These are phyloP conservation scores for Henckelia pumila DNA, from an alignment of 257 asterid genomes.

Conservation along the genomic window DNA sequence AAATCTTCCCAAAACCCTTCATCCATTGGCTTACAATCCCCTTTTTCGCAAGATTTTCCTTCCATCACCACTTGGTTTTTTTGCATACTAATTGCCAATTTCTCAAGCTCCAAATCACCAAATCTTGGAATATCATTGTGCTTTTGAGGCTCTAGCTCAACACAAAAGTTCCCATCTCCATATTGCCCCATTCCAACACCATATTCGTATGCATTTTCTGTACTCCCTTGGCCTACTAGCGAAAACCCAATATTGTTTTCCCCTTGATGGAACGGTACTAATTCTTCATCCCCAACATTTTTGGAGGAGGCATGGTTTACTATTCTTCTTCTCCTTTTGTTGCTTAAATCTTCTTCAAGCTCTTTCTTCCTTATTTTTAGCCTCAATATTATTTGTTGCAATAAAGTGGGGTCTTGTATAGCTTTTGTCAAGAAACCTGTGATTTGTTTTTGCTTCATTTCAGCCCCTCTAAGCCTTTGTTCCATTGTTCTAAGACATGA, in stretches of 20 bases:
- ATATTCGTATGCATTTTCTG: not conserved
- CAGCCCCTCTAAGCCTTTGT: constrained; percentile 46
- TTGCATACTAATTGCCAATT: constrained; percentile 22
- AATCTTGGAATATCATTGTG: constrained; percentile 19
- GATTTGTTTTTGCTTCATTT: constrained; percentile 53
- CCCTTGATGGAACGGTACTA: constrained; percentile 3
- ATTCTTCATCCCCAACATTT: constrained; percentile 12
- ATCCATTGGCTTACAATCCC: constrained; percentile 33
- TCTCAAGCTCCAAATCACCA: constrained; percentile 8
- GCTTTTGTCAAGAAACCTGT: constrained; percentile 64
- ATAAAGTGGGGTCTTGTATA: constrained; percentile 46
- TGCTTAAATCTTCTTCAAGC: too few relatives aligned
- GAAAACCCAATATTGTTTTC: constrained; percentile 4
- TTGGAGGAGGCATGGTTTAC: constrained; percentile 34
- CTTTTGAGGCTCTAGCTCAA: constrained; percentile 25
- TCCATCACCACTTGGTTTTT: constrained; percentile 27
- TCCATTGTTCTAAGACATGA: constrained; percentile 49
- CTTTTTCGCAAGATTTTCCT: constrained; percentile 11
- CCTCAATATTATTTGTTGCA: constrained; percentile 56
- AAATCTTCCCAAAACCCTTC: constrained; percentile 19
- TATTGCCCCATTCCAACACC: constrained; percentile 17
- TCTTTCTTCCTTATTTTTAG: too few relatives aligned
- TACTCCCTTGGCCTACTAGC: constrained; percentile 28
- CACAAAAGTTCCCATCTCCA: constrained; percentile 7
- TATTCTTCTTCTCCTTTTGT: constrained; percentile 38